Evolutionary conservation across 2,329 filamentous ascomycete genomes (phyloP).

Genomic region (Rhynchosporium agropyri): DNA sequence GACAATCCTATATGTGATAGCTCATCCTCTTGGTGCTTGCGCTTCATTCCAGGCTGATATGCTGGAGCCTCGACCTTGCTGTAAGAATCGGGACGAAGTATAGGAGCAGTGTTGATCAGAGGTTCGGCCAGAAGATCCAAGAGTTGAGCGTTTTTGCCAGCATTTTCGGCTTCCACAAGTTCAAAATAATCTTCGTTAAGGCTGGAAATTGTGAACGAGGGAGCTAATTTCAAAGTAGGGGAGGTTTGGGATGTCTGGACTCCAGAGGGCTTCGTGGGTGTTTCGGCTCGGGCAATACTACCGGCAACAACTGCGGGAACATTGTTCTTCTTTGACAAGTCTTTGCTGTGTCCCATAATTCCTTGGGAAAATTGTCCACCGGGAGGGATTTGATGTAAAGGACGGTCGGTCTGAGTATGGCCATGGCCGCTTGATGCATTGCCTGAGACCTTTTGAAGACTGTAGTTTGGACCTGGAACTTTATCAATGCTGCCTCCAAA

Average conservation of each 20-base stretch:
- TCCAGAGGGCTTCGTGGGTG: not conserved
- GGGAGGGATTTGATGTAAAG: not conserved
- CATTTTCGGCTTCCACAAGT: not conserved
- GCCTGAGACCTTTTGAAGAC: not conserved
- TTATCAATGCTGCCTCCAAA: not conserved
- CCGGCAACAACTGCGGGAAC: not conserved
- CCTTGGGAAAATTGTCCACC: not conserved
- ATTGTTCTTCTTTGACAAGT: not conserved
- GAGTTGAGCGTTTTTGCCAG: not conserved
- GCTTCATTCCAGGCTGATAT: not conserved
- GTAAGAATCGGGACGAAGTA: not conserved
- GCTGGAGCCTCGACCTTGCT: not conserved
- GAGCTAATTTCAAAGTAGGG: no score
- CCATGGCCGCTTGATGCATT: not conserved
- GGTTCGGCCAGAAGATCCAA: not conserved
- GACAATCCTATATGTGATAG: not conserved
- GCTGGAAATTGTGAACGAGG: not conserved
- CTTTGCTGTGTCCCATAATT: not conserved
- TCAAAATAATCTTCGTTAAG: not conserved
- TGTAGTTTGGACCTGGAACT: not conserved
- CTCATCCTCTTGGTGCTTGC: constrained; percentile 4
- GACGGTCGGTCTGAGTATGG: not conserved
- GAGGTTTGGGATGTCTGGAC: not conserved
- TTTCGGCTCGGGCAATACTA: no score
- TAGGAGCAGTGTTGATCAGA: not conserved